These are phyloP conservation scores for Anaeramoeba flamelloides DNA, from an alignment of 78 protist species.

Conservation along the genomic window DNA sequence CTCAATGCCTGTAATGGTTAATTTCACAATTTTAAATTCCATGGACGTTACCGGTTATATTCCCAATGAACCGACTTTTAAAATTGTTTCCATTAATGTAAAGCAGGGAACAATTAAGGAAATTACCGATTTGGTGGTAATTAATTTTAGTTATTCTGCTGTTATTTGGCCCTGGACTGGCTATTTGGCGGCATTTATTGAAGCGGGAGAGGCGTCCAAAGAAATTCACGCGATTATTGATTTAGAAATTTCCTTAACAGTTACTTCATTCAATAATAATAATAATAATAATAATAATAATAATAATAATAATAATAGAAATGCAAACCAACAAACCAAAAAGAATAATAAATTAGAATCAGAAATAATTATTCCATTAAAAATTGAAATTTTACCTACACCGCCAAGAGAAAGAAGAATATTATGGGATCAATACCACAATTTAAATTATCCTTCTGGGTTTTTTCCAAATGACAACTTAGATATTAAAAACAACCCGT, in stretches of 20 bases:
- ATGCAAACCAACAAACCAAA: conserved; percentile 17
- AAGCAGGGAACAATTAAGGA: too few species aligned
- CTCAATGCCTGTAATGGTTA: conserved; percentile 44
- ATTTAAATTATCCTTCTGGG: conserved; percentile 62
- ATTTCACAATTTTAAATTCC: conserved; percentile 58
- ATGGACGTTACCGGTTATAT: conserved; percentile 7
- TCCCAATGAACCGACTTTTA: too few species aligned
- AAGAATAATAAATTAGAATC: too few species aligned
- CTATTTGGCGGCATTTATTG: conserved; percentile 26
- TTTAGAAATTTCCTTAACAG: conserved; percentile 19
- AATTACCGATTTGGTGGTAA: too few species aligned
- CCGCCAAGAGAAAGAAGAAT: conserved; percentile 60
- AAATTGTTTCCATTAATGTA: too few species aligned
- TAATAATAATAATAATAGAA: too few species aligned
- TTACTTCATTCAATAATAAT: too few species aligned
- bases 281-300: too few species aligned
- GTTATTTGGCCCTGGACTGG: conserved; percentile 74
- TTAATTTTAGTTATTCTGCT: conserved; percentile 13
- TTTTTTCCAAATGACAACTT: conserved; percentile 71
- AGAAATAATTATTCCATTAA: conserved; percentile 31
- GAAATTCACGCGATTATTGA: background rate
- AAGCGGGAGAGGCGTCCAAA: background rate
- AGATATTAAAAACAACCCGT: conserved; percentile 31
- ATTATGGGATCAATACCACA: conserved; percentile 76
- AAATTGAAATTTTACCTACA: conserved; percentile 35